Conservation (phyloP, 306 rosid genomes). For the Prunus salicina region DNA sequence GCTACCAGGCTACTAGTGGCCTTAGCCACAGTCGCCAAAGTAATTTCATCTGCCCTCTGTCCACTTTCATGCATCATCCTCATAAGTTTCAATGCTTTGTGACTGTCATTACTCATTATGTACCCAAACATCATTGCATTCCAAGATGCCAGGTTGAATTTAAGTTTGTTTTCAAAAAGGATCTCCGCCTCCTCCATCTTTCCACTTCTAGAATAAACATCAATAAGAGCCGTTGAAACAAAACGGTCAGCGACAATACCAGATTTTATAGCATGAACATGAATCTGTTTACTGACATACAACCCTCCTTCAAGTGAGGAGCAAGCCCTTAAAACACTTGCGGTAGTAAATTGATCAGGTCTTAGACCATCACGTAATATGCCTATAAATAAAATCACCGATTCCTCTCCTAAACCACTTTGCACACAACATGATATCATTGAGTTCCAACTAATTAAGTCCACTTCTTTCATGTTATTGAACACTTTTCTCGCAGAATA, state of each 20-base stretch:
- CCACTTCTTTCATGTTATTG: constrained; percentile 48
- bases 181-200: constrained; percentile 62
- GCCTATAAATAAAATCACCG: constrained; percentile 43
- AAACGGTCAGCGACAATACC: constrained; percentile 46
- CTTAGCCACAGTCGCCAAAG: constrained; percentile 68
- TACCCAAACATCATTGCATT: constrained; percentile 82
- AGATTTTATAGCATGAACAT: constrained; percentile 53
- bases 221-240: constrained; percentile 71
- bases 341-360: constrained; percentile 70
- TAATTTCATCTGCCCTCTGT: constrained; percentile 49
- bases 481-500: constrained; percentile 44
- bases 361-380: constrained; percentile 42
- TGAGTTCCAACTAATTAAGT: constrained; percentile 82
- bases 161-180: constrained; percentile 46
- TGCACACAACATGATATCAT: constrained; percentile 60
- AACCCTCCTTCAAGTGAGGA: constrained; percentile 52
- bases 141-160: constrained; percentile 74
- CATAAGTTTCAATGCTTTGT: constrained; percentile 54
- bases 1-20: constrained; percentile 62
- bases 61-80: constrained; percentile 46
- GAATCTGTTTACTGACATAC: constrained; percentile 52
- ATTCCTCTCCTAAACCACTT: constrained; percentile 50
- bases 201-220: constrained; percentile 65
- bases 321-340: constrained; percentile 71
- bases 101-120: constrained; percentile 36